A percentile compares a stretch with the other conserved stretches of the same genome.
These are phyloP conservation scores for Epichloe elymi DNA, from an alignment of 2,329 filamentous ascomycete genomes.

Conservation along the genomic window DNA sequence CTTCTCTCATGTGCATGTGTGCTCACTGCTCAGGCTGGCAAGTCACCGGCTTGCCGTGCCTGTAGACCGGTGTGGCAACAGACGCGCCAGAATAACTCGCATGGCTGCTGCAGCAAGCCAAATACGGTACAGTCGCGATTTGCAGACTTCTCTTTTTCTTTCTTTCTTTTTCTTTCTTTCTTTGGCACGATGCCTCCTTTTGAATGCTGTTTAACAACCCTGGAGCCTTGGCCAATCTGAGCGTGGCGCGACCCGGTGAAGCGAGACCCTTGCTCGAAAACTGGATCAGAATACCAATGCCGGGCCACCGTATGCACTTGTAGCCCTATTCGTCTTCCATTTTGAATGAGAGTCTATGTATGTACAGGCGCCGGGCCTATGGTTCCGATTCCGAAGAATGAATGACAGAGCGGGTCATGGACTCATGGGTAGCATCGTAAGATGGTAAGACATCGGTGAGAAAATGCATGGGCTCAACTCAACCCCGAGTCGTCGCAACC, in stretches of 20 bases:
- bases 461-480: not conserved
- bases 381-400: not conserved
- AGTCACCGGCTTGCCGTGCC: conserved; percentile 1
- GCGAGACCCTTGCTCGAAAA: not conserved
- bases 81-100: not conserved
- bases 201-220: not conserved
- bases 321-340: not conserved
- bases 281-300: not conserved
- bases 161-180: too few relatives aligned
- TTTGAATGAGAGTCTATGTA: not conserved
- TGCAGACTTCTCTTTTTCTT: not conserved
- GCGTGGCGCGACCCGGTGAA: not conserved
- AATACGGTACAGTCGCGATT: not conserved
- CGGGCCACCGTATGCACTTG: too few relatives aligned
- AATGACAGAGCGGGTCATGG: not conserved
- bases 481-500: not conserved
- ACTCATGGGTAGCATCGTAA: conserved; percentile 2
- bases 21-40: not conserved
- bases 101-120: conserved; percentile 3
- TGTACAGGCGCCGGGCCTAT: not conserved
- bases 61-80: conserved; percentile 6
- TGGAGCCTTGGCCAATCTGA: not conserved
- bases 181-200: too few relatives aligned
- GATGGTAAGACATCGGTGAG: conserved; percentile 6
- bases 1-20: not conserved